These are phyloP conservation scores for Trametopsis cervina DNA, from an alignment of 768 basidiomycete species.

Conservation along the genomic window DNA sequence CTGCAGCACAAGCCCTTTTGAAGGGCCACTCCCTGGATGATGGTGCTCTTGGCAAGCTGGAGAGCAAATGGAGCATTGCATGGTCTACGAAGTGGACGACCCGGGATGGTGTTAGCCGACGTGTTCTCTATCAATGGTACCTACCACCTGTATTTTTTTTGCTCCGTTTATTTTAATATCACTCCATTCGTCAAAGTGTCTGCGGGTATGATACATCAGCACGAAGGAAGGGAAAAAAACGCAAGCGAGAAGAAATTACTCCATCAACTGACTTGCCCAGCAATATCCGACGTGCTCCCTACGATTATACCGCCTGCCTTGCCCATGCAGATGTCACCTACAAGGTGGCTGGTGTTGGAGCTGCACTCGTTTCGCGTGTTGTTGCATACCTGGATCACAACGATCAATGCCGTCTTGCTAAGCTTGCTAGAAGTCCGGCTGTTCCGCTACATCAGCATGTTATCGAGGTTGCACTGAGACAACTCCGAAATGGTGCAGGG, in stretches of 20 bases:
- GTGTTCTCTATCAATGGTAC: slow-evolving; percentile 12
- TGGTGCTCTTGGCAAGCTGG: slow-evolving; percentile 1
- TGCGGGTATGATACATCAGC: slow-evolving; percentile 13
- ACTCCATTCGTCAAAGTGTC: background rate
- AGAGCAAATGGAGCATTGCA: slow-evolving; percentile 7
- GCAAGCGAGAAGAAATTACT: background rate
- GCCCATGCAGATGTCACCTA: slow-evolving; percentile 29
- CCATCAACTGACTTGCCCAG: background rate
- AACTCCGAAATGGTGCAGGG: slow-evolving; percentile 8
- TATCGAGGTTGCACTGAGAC: slow-evolving; percentile 15
- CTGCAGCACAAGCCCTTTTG: background rate
- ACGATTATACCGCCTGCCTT: slow-evolving; percentile 27
- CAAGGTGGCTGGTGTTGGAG: background rate
- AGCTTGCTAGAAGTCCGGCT: slow-evolving; percentile 17
- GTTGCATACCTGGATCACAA: slow-evolving; percentile 24
- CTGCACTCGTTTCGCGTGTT: slow-evolving; percentile 19
- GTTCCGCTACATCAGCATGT: slow-evolving; percentile 29
- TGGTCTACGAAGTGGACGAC: slow-evolving; percentile 2
- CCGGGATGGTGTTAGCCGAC: background rate
- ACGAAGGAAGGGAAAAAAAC: slow-evolving; percentile 6
- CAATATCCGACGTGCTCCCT: slow-evolving; percentile 3
- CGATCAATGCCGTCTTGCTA: slow-evolving; percentile 18
- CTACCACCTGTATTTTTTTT: background rate
- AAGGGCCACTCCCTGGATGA: background rate
- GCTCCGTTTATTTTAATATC: background rate